Base-by-base conservation (phyloP, 2,329 filamentous ascomycete genomes). In the Aspergillus spinulosporus region DNA sequence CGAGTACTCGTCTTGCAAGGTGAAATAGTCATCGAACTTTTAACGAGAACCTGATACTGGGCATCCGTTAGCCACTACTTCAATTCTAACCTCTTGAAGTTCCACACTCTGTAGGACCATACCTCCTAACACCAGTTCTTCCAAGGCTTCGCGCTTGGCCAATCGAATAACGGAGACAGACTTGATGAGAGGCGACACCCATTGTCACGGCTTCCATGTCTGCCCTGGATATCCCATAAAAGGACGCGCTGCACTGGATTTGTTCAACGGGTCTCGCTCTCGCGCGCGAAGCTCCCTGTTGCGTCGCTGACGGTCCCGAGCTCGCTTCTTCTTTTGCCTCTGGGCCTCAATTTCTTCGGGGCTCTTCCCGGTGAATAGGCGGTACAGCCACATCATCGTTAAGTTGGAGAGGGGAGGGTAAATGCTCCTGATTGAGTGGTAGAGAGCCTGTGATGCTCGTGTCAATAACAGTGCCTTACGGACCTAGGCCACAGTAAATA, bases 161-260 rank as follows among this genome's bases (percentile, higher is more conserved):
- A 34, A 11, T 34, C 31, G 31, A 11, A 34, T 21, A 11, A 34
- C 31, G 31, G 5, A 34, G 31, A 34, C 31, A 11, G 31, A 34
- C 6, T 34, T 11, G 31, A 34, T 12, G 11, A 37, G 9, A 37
- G n/a, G 34, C 11, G 11, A 37, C 11, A 12, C 4, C 34, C 6
- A 34, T 7, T 12, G 9, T 47, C 26, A 46, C 39, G 50, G 43
- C 34, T 52, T 52, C 50, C 50, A 52, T 7, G 49, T 44, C 36
- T 52, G 29, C 5, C 48, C 49, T 12, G 44, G 49, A 29, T 28
- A 36, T 4, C 54, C 54, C 34, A 56, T 48, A 37, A 48, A 56
- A 5, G 40, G 49, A 5, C 40, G 43, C 5, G 43, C 54, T 8
- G 47, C 47, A 12, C 12, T 52, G 28, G 14, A 56, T 5, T n/a